Evolutionary conservation across 2,329 filamentous ascomycete species (phyloP).

Genomic region (Calonectria fujianensis): DNA sequence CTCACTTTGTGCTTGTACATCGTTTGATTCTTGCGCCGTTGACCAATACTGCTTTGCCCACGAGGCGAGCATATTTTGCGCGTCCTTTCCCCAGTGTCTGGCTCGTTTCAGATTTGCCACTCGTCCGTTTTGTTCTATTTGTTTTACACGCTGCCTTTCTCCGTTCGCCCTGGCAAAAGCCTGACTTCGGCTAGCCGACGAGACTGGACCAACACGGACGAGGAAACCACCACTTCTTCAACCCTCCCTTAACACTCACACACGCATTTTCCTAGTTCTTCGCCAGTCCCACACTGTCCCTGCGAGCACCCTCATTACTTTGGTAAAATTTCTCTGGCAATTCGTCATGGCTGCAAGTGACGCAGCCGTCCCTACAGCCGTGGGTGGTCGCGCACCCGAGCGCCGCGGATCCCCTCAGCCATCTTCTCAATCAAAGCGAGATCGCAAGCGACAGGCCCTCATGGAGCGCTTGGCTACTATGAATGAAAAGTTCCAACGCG

Average conservation of each 20-base stretch:
- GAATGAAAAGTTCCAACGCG: conserved; percentile 84
- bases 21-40: conserved; percentile 15
- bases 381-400: conserved; percentile 59
- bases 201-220: conserved; percentile 24
- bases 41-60: conserved; percentile 17
- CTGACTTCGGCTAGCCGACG: conserved; percentile 25
- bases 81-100: conserved; percentile 2
- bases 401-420: conserved; percentile 61
- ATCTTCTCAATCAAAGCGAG: conserved; percentile 83
- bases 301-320: conserved; percentile 1
- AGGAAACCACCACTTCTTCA: conserved; percentile 16
- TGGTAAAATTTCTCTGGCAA: conserved; percentile 22
- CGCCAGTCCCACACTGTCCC: not conserved
- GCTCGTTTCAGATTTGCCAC: not conserved
- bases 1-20: conserved; percentile 32
- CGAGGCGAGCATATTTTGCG: conserved; percentile 32
- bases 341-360: conserved; percentile 64
- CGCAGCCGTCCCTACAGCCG: conserved; percentile 57
- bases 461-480: conserved; percentile 86
- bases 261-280: conserved; percentile 10
- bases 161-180: conserved; percentile 27
- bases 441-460: conserved; percentile 90
- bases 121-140: conserved; percentile 10
- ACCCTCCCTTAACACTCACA: conserved; percentile 29
- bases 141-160: conserved; percentile 20